Percentiles rank a stretch among this genome's conserved stretches.
Conservation (phyloP, 768 basidiomycete genomes). For the Cytidiella melzeri region DNA sequence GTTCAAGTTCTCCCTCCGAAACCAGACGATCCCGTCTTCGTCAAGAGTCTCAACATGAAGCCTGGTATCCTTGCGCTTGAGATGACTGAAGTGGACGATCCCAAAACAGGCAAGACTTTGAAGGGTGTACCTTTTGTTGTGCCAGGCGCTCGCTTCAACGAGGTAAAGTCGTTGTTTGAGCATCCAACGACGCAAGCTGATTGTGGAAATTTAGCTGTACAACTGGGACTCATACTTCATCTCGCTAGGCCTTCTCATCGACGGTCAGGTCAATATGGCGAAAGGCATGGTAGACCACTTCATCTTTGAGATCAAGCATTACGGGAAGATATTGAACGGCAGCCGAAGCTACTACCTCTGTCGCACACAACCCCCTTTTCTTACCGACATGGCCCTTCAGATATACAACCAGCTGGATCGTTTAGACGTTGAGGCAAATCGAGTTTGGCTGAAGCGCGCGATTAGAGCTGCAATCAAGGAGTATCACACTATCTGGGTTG, state of each 20-base stretch:
- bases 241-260: conserved; percentile 87
- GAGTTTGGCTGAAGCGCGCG: conserved; percentile 88
- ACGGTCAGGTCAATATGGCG: conserved; percentile 90
- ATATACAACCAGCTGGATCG: conserved; percentile 96
- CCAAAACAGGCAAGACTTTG: conserved; percentile 69
- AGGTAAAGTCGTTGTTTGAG: no score
- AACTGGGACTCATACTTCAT: conserved; percentile 98
- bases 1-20: conserved; percentile 86
- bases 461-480: conserved; percentile 98
- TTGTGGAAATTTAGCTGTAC: conserved; percentile 53
- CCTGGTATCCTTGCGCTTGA: conserved; percentile 93
- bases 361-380: conserved; percentile 95
- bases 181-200: no score
- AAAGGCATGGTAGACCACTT: conserved; percentile 99
- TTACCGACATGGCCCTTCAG: conserved; percentile 97
- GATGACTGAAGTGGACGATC: conserved; percentile 87
- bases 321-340: conserved; percentile 95
- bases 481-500: conserved; percentile 97
- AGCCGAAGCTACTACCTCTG: conserved; percentile 93
- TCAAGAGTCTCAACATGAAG: conserved; percentile 89
- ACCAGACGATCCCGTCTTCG: conserved; percentile 82
- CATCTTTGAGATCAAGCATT: conserved; percentile 97
- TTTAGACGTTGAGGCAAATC: conserved; percentile 72
- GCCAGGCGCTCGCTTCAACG: conserved; percentile 91
- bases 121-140: conserved; percentile 97